Base-by-base conservation (phyloP, 2,329 filamentous ascomycete species). In the Pseudophaeomoniella oleicola region DNA sequence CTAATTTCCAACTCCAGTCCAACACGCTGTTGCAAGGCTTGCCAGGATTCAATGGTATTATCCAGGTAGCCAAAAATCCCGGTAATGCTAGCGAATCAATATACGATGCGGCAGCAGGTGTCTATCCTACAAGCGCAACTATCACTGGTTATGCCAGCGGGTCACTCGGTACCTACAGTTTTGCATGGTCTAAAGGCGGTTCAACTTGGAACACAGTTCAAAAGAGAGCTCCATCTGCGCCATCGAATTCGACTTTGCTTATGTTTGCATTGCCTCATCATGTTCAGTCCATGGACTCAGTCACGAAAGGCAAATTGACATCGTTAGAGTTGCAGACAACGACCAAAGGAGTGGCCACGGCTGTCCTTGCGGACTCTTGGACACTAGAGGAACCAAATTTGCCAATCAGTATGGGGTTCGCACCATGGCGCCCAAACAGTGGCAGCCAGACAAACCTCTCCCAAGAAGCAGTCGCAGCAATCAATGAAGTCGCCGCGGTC, bases 211-310 rank as follows among this genome's bases (percentile, higher is more conserved):
- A 6, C 9, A 27, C 22, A 27, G 9, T 27, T 27, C 9, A n/a
- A 27, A 27, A 27, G 22, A 6, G 22, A n/a, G 22, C 6, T n/a
- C n/a, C 22, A n/a, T 9, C 6, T n/a, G 6, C 22, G 9, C 6
- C 22, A 6, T 9, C 22, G 22, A n/a, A 27, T 27, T 27, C 22
- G n/a, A 56, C 60, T 4, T 63, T 71, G 12, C 65, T 90, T 44
- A 90, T 93, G 78, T 94, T 81, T 54, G 83, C 82, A 12, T 62
- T 98, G 34, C 85, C 87, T 15, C 90, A 96, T 55, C 90, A 96
- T 46, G 54, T 84, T 3, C 63, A 75, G 19, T 85, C 82, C 0
- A 87, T 96, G 42, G 73, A 84, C 44, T 46, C 56, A 1, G 57
- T 57, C 1, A 74, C 73, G 5, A 60, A 59, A 9, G 59, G 64